Evolutionary conservation across 31 red algal species (phyloP).

Genomic region (Pterothamnion heteromorphum): DNA sequence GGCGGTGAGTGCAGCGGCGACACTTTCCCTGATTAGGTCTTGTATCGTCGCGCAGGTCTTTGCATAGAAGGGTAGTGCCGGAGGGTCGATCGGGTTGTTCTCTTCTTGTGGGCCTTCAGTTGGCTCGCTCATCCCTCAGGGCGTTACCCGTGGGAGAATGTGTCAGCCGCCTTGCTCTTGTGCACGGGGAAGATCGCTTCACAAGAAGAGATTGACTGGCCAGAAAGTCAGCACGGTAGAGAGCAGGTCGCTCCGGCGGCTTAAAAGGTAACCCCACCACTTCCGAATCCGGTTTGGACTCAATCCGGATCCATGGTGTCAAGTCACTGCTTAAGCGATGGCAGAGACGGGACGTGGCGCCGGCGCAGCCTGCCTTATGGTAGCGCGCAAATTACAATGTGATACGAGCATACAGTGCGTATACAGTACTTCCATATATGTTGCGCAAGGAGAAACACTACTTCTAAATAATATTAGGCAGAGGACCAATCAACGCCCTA

Average conservation of each 20-base stretch:
- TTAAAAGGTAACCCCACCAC: no score
- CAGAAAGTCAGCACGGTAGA: conserved; percentile 17
- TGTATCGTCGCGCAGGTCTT: not conserved
- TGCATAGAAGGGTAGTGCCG: not conserved
- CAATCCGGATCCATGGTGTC: no score
- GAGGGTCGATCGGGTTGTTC: not conserved
- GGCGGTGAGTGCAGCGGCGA: conserved; percentile 20
- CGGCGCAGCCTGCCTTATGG: no score
- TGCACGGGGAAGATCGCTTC: conserved; percentile 43
- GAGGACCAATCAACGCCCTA: no score
- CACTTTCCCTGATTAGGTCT: not conserved
- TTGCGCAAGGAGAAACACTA: no score
- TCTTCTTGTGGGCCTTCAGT: not conserved
- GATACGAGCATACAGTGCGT: conserved; percentile 4
- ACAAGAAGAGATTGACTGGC: not conserved
- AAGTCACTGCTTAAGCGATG: no score
- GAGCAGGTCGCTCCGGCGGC: conserved; percentile 3
- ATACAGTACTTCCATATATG: no score
- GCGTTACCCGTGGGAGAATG: conserved; percentile 28
- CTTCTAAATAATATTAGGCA: no score
- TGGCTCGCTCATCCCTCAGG: conserved; percentile 23
- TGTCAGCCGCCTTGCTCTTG: conserved; percentile 13
- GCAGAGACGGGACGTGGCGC: no score
- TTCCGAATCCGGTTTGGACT: no score
- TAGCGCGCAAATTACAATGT: not conserved